Percentiles rank a stretch among this genome's conserved stretches.
These are phyloP conservation scores for Coemansia sp. DNA, from an alignment of 192 early-diverging fungal genomes.

Conservation along the genomic window DNA sequence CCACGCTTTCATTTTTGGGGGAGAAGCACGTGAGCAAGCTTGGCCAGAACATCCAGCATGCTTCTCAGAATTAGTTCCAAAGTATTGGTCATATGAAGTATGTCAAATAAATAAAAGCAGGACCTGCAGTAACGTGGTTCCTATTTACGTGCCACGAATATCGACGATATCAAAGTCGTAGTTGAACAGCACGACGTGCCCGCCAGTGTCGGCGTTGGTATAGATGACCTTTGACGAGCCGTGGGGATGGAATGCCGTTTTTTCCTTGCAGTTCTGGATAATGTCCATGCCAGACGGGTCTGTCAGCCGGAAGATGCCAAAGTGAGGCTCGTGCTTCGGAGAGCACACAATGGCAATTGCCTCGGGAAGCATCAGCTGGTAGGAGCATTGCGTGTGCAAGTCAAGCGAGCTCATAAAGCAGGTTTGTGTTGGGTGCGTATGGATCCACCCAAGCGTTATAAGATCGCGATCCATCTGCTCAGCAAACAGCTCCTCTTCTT, in stretches of 20 bases:
- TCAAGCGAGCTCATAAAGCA: conserved; percentile 94
- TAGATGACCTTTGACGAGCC: conserved; percentile 40
- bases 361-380: conserved; percentile 88
- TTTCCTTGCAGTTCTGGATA: conserved; percentile 69
- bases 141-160: conserved; percentile 22
- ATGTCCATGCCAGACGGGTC: conserved; percentile 81
- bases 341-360: conserved; percentile 91
- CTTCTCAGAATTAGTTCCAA: not conserved
- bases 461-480: conserved; percentile 72
- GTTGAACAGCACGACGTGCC: conserved; percentile 42
- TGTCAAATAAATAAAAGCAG: too few relatives aligned
- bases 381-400: conserved; percentile 88
- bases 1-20: not conserved
- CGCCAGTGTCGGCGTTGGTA: conserved; percentile 40
- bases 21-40: not conserved
- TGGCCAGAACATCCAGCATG: too few relatives aligned
- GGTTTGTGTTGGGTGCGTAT: conserved; percentile 91
- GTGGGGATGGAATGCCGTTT: conserved; percentile 82
- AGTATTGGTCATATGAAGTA: too few relatives aligned
- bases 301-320: conserved; percentile 84
- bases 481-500: conserved; percentile 83
- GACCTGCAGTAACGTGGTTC: not conserved
- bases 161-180: conserved; percentile 56
- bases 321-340: conserved; percentile 67
- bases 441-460: conserved; percentile 88